These are phyloP conservation scores for Diaporthe sp. DNA, from an alignment of 2,329 filamentous ascomycete species.

Conservation along the genomic window DNA sequence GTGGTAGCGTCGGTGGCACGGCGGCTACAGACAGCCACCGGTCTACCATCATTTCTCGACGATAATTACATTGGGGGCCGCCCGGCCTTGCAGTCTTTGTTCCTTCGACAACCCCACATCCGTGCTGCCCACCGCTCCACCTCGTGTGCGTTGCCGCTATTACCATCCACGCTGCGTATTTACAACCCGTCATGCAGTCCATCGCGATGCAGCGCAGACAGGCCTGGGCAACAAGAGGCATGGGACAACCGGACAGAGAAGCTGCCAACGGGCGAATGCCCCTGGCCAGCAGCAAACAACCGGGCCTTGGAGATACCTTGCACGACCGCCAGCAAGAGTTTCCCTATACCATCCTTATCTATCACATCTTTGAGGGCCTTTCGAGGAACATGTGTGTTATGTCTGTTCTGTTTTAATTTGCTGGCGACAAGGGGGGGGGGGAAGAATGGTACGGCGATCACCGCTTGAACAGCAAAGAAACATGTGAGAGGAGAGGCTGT, in stretches of 20 bases:
- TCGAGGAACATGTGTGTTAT: constrained; percentile 27
- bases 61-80: constrained; percentile 4
- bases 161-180: background rate
- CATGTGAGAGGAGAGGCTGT: constrained; percentile 27
- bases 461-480: constrained; percentile 3
- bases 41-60: constrained; percentile 25
- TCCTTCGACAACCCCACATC: constrained; percentile 1
- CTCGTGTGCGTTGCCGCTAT: background rate
- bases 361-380: constrained; percentile 6
- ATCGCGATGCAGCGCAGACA: background rate
- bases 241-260: background rate
- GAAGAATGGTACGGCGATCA: background rate
- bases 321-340: background rate
- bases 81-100: background rate
- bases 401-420: constrained; percentile 25
- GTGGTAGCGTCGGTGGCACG: constrained; percentile 27
- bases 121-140: background rate
- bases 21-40: constrained; percentile 32
- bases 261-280: background rate
- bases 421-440: background rate
- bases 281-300: background rate
- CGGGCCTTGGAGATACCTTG: background rate
- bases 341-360: background rate
- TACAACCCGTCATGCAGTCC: constrained; percentile 18
- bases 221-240: background rate